Conservation (phyloP, 2,329 filamentous ascomycete species). For the Scytalidium lignicola region DNA sequence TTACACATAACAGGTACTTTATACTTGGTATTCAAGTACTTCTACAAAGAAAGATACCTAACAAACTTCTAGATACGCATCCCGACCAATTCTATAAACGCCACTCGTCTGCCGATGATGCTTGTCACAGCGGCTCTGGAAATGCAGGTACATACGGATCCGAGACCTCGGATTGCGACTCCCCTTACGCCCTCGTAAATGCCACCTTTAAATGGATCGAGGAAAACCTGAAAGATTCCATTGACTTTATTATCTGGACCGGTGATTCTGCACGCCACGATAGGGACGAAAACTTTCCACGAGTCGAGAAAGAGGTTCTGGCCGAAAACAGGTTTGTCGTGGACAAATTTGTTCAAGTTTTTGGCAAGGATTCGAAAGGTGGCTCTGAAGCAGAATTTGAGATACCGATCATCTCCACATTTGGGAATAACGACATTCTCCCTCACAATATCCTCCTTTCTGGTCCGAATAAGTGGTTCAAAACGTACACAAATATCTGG, state of each 20-base stretch:
- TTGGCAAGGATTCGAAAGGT: conserved; percentile 43
- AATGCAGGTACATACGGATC: conserved; percentile 77
- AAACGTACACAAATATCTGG: conserved; percentile 75
- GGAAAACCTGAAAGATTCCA: conserved; percentile 66
- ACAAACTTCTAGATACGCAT: conserved; percentile 68
- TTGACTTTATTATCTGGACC: conserved; percentile 93
- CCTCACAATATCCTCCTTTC: conserved; percentile 89
- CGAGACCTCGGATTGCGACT: conserved; percentile 84
- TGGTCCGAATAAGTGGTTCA: conserved; percentile 85
- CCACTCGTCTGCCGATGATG: conserved; percentile 65
- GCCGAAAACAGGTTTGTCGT: conserved; percentile 71
- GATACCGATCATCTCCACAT: conserved; percentile 81
- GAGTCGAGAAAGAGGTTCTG: conserved; percentile 70
- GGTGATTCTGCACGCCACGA: conserved; percentile 88
- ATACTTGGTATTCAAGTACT: conserved; percentile 13
- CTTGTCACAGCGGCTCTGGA: conserved; percentile 77
- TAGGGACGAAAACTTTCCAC: conserved; percentile 75
- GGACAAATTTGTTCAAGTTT: conserved; percentile 69
- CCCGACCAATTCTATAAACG: conserved; percentile 82
- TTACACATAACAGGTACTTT: conserved; percentile 76
- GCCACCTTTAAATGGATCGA: conserved; percentile 88
- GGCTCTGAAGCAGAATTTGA: conserved; percentile 42
- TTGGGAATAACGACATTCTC: conserved; percentile 96
- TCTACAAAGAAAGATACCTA: not conserved
- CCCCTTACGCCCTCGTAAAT: conserved; percentile 73